Evolutionary conservation across 768 basidiomycete genomes (phyloP).

Genomic region (Hydnomerulius pinastri): DNA sequence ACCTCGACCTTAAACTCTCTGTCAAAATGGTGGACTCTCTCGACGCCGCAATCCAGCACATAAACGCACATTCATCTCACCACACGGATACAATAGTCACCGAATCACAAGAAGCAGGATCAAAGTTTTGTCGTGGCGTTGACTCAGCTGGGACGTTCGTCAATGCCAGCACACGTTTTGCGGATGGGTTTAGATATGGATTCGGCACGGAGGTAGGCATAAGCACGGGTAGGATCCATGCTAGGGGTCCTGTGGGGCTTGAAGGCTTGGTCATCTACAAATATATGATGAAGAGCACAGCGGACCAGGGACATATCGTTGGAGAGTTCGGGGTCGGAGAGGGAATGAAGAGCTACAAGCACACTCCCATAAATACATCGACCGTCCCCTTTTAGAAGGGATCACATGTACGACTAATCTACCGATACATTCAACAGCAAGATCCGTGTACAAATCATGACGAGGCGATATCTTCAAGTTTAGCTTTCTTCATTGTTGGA

Average conservation of each 20-base stretch:
- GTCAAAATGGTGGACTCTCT: slow-evolving; percentile 76
- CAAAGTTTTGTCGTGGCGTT: slow-evolving; percentile 81
- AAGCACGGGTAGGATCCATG: slow-evolving; percentile 94
- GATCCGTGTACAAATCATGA: slow-evolving; percentile 16
- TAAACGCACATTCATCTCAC: slow-evolving; percentile 91
- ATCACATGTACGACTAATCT: neutral
- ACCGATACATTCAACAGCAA: neutral
- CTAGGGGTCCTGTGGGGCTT: slow-evolving; percentile 92
- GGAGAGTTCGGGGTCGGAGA: slow-evolving; percentile 78
- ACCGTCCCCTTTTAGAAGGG: slow-evolving; percentile 25
- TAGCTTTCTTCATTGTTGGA: slow-evolving; percentile 61
- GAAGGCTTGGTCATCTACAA: slow-evolving; percentile 96
- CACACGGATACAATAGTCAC: slow-evolving; percentile 96
- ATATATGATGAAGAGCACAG: slow-evolving; percentile 85
- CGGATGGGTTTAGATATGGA: slow-evolving; percentile 95
- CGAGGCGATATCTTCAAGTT: slow-evolving; percentile 43
- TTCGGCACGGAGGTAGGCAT: slow-evolving; percentile 99
- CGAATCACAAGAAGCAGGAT: slow-evolving; percentile 64
- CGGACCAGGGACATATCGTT: slow-evolving; percentile 75
- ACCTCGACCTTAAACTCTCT: slow-evolving; percentile 82
- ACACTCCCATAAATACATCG: slow-evolving; percentile 35
- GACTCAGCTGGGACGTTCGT: slow-evolving; percentile 92
- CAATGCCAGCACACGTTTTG: slow-evolving; percentile 94
- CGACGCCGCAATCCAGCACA: slow-evolving; percentile 75
- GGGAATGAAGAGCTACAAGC: slow-evolving; percentile 75